Evolutionary conservation across 192 early-diverging fungal species (phyloP), one percentile per base, ranked within the genome.

Genomic region (Phlyctochytrium bullatum): DNA sequence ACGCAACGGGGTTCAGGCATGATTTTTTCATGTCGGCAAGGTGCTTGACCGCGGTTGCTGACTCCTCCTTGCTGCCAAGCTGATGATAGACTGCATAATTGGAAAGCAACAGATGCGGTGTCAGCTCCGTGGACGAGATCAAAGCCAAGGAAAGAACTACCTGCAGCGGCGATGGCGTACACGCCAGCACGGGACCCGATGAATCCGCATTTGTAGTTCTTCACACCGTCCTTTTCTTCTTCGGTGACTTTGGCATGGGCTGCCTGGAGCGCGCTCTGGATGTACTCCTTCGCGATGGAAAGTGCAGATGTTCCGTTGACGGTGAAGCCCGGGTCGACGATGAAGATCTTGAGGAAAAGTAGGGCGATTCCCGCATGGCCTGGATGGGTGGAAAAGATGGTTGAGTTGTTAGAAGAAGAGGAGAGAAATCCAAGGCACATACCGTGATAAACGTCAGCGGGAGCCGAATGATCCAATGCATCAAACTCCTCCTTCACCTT

Each of bases 121-220:
- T n/a, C n/a, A n/a, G n/a, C n/a, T n/a, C n/a, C n/a, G n/a, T n/a
- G 59, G 24, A 61, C n/a, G 28, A 51, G 52, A 62, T 16, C 25
- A 23, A 50, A 10, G 40, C 65, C 28, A n/a, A 32, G 27, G 23
- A 27, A 27, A 23, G 59, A 3, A 57, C 16, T 65, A 67, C 66
- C 59, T 20, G 64, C 60, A 65, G 59, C 66, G 14, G 52, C 66
- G 23, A 56, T 67, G 33, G 62, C 31, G 58, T 56, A 67, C 52
- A 67, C 66, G 2, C 66, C 66, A 30, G 61, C 59, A 20, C n/a
- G 66, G 24, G 52, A 34, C 59, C 31, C 59, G 10, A 67, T 24
- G 33, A 64, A 67, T 35, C 66, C 66, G n/a, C n/a, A n/a, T n/a
- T n/a, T n/a, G 34, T 23, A 28, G 66, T 35, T 12, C 10, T n/a